These are phyloP conservation scores for Ceratobasidium sp. DNA, from an alignment of 1,284 basidiomycete genomes.

Conservation along the genomic window DNA sequence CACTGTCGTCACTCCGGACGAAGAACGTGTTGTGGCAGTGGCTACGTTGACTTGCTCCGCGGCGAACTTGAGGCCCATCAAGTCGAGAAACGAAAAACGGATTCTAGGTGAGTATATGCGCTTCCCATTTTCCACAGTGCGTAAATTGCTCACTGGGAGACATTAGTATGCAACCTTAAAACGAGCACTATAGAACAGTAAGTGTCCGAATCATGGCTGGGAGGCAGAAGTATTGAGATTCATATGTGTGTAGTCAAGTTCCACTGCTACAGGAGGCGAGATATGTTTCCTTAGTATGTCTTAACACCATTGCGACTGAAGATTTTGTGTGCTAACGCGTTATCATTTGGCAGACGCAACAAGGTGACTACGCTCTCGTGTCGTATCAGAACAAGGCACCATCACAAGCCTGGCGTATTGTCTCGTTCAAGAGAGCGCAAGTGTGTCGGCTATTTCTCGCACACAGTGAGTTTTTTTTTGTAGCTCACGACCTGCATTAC, in stretches of 20 bases:
- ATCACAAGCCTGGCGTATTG: slow-evolving; percentile 84
- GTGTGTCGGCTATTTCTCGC: neutral
- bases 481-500: too few relatives aligned
- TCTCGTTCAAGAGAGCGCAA: slow-evolving; percentile 60
- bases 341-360: slow-evolving; percentile 57
- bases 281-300: slow-evolving; percentile 79
- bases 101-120: slow-evolving; percentile 70
- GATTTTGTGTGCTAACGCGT: slow-evolving; percentile 63
- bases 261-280: slow-evolving; percentile 83
- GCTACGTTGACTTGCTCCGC: slow-evolving; percentile 75
- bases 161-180: slow-evolving; percentile 77
- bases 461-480: slow-evolving; percentile 24
- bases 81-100: slow-evolving; percentile 80
- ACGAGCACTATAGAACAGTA: slow-evolving; percentile 76
- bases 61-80: slow-evolving; percentile 76
- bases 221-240: neutral
- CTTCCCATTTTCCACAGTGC: neutral
- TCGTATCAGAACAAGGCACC: slow-evolving; percentile 83
- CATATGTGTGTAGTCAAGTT: slow-evolving; percentile 64
- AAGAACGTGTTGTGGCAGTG: slow-evolving; percentile 78
- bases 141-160: neutral
- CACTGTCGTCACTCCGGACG: slow-evolving; percentile 76
- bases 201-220: slow-evolving; percentile 49
- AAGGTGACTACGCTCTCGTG: slow-evolving; percentile 72
- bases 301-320: slow-evolving; percentile 59